Conservation (phyloP, 164 flowering plant genomes). For the Tinospora cordifolia region DNA sequence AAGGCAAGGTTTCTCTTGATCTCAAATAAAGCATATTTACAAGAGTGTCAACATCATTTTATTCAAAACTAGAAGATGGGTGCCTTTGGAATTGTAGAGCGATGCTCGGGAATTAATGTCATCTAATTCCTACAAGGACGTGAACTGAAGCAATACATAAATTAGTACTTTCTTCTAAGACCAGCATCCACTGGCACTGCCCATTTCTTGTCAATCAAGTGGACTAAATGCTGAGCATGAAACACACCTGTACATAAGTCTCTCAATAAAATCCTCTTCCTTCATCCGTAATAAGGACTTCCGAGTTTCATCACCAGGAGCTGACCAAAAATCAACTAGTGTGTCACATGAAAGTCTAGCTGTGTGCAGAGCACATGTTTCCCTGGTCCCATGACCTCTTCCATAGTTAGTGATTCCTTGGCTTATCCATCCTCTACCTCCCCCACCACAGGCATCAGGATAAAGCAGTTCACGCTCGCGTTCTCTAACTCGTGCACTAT, state of each 20-base stretch:
- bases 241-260: conserved; percentile 88
- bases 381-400: conserved; percentile 90
- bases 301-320: conserved; percentile 85
- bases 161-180: conserved; percentile 1
- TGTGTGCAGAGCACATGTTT: conserved; percentile 94
- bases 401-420: conserved; percentile 81
- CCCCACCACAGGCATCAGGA: conserved; percentile 99
- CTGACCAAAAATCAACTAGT: conserved; percentile 95
- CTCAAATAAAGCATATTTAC: not conserved
- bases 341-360: conserved; percentile 92
- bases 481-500: conserved; percentile 89
- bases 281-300: conserved; percentile 87
- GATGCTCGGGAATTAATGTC: not conserved
- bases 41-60: not conserved
- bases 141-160: not conserved
- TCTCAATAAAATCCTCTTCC: conserved; percentile 97
- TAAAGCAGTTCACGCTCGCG: conserved; percentile 86
- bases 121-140: not conserved
- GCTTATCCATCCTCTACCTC: conserved; percentile 97
- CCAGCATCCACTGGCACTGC: not conserved
- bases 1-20: not conserved
- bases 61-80: not conserved
- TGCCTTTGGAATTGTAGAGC: not conserved
- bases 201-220: not conserved
- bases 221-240: not conserved